A percentile compares a stretch with the other conserved stretches of the same genome.
Evolutionary conservation across 352 stramenopile genomes (phyloP).

Genomic region (Globisporangium heterothallicum): DNA sequence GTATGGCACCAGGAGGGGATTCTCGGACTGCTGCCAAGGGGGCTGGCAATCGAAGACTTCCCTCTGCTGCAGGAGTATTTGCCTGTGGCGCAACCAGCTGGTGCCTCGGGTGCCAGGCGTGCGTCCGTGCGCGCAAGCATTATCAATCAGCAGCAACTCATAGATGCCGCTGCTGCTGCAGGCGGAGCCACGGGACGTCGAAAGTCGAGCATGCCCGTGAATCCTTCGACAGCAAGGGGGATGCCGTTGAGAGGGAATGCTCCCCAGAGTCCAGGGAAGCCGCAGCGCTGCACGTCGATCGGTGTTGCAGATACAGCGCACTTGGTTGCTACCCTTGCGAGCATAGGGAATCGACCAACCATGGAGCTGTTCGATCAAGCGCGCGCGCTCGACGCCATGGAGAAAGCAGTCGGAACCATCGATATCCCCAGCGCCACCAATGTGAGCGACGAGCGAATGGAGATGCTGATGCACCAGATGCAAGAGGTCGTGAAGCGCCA

Average conservation of each 20-base stretch:
- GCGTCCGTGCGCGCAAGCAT: constrained; percentile 11
- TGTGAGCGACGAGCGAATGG: constrained; percentile 11
- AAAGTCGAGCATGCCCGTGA: not conserved
- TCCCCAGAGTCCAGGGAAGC: not conserved
- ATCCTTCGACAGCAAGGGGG: not conserved
- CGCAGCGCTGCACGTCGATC: constrained; percentile 7
- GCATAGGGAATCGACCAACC: constrained; percentile 2
- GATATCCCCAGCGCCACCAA: not conserved
- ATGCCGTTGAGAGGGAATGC: not conserved
- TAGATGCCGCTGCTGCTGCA: not conserved
- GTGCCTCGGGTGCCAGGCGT: not conserved
- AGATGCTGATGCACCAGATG: constrained; percentile 22
- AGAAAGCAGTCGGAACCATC: not conserved
- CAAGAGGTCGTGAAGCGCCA: constrained; percentile 27
- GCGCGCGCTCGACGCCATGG: not conserved
- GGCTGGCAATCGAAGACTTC: constrained; percentile 22
- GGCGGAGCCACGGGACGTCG: not conserved
- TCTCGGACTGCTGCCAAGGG: constrained; percentile 33
- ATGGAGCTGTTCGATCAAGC: not conserved
- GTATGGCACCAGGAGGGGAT: constrained; percentile 59
- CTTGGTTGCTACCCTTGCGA: constrained; percentile 3
- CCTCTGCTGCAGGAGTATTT: constrained; percentile 46
- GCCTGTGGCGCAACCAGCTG: not conserved
- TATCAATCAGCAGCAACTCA: not conserved
- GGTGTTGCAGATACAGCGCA: constrained; percentile 1